Evolutionary conservation across 208 protist species (phyloP), one percentile per base, ranked within the genome.

Genomic region (Lotmaria passim): DNA sequence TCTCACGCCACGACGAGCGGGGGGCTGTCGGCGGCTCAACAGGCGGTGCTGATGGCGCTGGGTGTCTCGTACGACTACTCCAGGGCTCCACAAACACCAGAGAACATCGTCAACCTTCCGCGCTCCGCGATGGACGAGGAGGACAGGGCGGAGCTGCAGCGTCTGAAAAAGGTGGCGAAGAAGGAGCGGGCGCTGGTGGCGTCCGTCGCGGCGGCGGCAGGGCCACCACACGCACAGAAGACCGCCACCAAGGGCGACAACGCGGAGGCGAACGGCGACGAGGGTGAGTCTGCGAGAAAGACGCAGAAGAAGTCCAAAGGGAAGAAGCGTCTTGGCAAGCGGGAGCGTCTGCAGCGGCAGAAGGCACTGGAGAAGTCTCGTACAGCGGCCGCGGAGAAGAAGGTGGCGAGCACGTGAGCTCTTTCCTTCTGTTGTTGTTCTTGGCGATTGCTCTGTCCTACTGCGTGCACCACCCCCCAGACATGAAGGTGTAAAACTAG

Each of bases 31-130:
- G 44, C 62, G 11, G 57, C 31, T 10, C 75, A 75, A 51, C 71
- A 58, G n/a, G 69, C 82, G 7, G 39, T 91, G 0, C 43, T 81
- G 0, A 50, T 71, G 0, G 86, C 82, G 10, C 58, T 89, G 11
- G 81, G 87, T 14, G 48, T 90, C 15, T 90, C 81, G 12, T 72
- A 76, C 26, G 82, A 83, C 66, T 90, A 90, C 79, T 75, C 72
- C 10, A 67, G 67, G 41, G 14, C 50, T 14, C 65, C 73, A 11
- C 19, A 4, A 24, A 65, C 65, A 3, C 63, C 72, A 21, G 51
- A 14, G 31, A 80, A 59, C 43, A 46, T 64, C 23, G 57, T 60
- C 38, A 58, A 81, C 17, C 41, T 81, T 26, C 71, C 70, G 4
- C 53, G 33, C 23, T 44, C 39, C 2, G 69, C 70, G 23, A 67